phyloP scores from a whole-genome alignment of 768 basidiomycete genomes.

The Mycena rosella region DNA sequence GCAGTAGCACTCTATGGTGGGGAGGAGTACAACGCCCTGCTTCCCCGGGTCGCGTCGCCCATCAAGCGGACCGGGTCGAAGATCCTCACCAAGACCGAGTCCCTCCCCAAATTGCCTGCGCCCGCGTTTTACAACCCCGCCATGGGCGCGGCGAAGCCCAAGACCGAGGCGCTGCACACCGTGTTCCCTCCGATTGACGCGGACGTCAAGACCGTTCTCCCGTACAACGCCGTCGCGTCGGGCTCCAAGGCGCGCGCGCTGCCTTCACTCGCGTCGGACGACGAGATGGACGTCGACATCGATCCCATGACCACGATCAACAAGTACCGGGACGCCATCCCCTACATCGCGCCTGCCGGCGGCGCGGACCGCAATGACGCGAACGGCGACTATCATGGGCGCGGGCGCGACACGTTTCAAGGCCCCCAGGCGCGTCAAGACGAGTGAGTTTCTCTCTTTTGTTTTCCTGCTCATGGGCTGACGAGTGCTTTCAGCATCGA shows the following conservation, averaged over 20 bases:
- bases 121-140: conserved; percentile 29
- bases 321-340: conserved; percentile 42
- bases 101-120: conserved; percentile 9
- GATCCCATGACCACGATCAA: conserved; percentile 36
- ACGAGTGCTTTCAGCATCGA: conserved; percentile 65
- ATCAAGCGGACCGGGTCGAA: conserved; percentile 31
- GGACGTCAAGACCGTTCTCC: conserved; percentile 8
- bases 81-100: conserved; percentile 24
- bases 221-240: conserved; percentile 35
- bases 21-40: conserved; percentile 35
- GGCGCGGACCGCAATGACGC: conserved; percentile 52
- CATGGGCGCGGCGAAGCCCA: conserved; percentile 1
- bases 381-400: conserved; percentile 62
- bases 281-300: conserved; percentile 38
- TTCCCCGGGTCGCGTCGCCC: conserved; percentile 38
- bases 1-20: too few relatives aligned
- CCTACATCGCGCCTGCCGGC: conserved; percentile 42
- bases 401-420: conserved; percentile 57
- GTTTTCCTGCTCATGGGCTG: too few relatives aligned
- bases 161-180: background rate
- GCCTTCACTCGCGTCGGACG: conserved; percentile 35
- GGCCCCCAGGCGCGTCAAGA: conserved; percentile 57
- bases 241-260: conserved; percentile 35
- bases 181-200: background rate
- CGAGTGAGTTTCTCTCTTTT: too few relatives aligned